Evolutionary conservation across 2,329 filamentous ascomycete species (phyloP).

Genomic region (Xenosphaeropsis pyriputrescens): DNA sequence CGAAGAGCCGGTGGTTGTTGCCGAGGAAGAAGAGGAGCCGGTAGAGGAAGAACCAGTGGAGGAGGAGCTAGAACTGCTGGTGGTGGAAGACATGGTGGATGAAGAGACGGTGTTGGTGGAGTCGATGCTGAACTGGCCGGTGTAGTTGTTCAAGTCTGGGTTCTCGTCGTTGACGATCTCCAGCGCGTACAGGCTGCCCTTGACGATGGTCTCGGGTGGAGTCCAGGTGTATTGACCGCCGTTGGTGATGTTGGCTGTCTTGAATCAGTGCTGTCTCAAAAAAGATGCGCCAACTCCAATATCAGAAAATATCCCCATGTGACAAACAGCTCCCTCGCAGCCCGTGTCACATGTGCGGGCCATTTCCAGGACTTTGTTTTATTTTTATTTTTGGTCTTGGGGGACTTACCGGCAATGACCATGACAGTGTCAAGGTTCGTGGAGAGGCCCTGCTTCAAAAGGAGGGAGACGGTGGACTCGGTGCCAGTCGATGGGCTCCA

Average conservation of each 20-base stretch:
- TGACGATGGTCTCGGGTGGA: slow-evolving; percentile 2
- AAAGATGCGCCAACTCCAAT: no score
- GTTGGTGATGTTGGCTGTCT: slow-evolving; percentile 3
- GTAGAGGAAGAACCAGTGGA: slow-evolving; percentile 15
- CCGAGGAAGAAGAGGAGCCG: slow-evolving; percentile 12
- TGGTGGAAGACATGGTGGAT: background rate
- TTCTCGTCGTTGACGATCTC: slow-evolving; percentile 10
- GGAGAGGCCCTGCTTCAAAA: slow-evolving; percentile 7
- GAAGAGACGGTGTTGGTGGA: slow-evolving; percentile 8
- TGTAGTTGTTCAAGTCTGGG: slow-evolving; percentile 11
- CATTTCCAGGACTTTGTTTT: no score
- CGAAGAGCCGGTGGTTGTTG: slow-evolving; percentile 5
- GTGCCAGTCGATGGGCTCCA: slow-evolving; percentile 7
- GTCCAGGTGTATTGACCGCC: slow-evolving; percentile 6
- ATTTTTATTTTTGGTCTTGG: background rate
- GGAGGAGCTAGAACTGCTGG: background rate
- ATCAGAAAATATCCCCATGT: no score
- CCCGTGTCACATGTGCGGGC: no score
- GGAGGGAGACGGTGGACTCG: slow-evolving; percentile 5
- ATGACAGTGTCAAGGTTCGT: slow-evolving; percentile 2
- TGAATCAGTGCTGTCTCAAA: no score
- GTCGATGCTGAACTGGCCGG: slow-evolving; percentile 11
- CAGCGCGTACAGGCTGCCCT: slow-evolving; percentile 5
- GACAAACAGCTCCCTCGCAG: no score
- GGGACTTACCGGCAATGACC: slow-evolving; percentile 5